Evolutionary conservation across 352 stramenopile species (phyloP).

Genomic region (Phytophthora multivora): DNA sequence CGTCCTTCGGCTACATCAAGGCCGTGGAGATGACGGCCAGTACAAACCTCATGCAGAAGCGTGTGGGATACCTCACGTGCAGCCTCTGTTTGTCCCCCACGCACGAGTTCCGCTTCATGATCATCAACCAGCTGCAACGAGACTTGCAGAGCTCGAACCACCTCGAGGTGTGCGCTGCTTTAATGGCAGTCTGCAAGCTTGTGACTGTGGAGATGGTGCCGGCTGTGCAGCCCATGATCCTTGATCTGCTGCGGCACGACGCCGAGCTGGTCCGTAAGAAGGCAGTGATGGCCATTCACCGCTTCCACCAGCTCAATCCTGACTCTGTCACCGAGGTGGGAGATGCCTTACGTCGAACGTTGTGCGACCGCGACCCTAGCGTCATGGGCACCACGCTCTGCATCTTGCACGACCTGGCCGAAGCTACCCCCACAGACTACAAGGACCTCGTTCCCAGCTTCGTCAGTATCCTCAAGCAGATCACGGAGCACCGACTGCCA

Average conservation of each 20-base stretch:
- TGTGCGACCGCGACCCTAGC: conserved; percentile 98
- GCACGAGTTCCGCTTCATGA: conserved; percentile 99
- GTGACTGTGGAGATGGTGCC: conserved; percentile 99
- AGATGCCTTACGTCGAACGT: conserved; percentile 93
- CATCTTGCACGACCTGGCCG: conserved; percentile 93
- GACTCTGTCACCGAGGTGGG: conserved; percentile 89
- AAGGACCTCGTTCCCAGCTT: conserved; percentile 99
- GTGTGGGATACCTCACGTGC: conserved; percentile 96
- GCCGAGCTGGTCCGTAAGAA: conserved; percentile 99
- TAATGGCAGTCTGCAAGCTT: conserved; percentile 96
- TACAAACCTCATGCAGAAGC: conserved; percentile 98
- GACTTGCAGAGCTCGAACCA: conserved; percentile 92
- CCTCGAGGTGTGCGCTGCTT: conserved; percentile 94
- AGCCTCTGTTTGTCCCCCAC: conserved; percentile 95
- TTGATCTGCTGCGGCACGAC: conserved; percentile 96
- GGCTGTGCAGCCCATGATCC: conserved; percentile 94
- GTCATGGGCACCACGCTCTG: conserved; percentile 98
- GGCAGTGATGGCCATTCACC: conserved; percentile 97
- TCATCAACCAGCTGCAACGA: conserved; percentile 99
- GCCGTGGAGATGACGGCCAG: conserved; percentile 98
- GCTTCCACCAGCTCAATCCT: conserved; percentile 98
- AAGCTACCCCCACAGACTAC: conserved; percentile 91
- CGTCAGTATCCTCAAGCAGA: conserved; percentile 99
- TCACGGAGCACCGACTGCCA: conserved; percentile 98
- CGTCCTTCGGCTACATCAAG: conserved; percentile 99